A percentile compares a stretch with the other conserved stretches of the same genome.
Conservation (phyloP, 208 protist genomes). For the Wallacemonas sp. region DNA sequence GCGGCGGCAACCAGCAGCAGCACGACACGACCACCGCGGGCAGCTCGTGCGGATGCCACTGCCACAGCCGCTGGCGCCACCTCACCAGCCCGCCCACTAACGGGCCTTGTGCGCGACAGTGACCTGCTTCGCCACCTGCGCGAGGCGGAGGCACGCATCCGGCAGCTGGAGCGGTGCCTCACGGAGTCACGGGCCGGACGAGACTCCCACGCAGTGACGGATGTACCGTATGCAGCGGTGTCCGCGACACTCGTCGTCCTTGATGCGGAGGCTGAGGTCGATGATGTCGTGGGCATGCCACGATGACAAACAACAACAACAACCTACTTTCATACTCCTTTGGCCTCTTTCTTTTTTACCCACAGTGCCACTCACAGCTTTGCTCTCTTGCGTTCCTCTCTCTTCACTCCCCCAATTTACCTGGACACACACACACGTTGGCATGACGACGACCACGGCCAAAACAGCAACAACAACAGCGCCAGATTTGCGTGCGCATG, state of each 20-base stretch:
- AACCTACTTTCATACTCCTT: background rate
- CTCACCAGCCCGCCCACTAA: background rate
- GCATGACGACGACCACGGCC: too few relatives aligned
- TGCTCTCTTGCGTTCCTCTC: conserved; percentile 11
- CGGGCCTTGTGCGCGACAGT: conserved; percentile 55
- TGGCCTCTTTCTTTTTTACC: too few relatives aligned
- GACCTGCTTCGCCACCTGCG: conserved; percentile 62
- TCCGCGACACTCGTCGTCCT: conserved; percentile 4
- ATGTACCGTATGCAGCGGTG: conserved; percentile 4
- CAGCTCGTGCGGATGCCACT: background rate
- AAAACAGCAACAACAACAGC: too few relatives aligned
- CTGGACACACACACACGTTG: too few relatives aligned
- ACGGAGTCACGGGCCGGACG: too few relatives aligned
- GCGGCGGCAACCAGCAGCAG: too few relatives aligned
- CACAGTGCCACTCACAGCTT: too few relatives aligned
- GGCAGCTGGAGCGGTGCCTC: conserved; percentile 31
- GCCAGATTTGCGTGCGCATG: too few relatives aligned
- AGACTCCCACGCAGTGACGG: too few relatives aligned
- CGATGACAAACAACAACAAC: conserved; percentile 10
- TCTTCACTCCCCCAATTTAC: too few relatives aligned
- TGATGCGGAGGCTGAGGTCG: background rate
- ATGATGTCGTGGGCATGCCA: too few relatives aligned
- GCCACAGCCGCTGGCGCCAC: background rate
- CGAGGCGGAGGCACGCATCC: conserved; percentile 47
- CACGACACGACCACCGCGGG: too few relatives aligned